Base-by-base conservation (phyloP, 345 rosid species). In the Mangifera indica region DNA sequence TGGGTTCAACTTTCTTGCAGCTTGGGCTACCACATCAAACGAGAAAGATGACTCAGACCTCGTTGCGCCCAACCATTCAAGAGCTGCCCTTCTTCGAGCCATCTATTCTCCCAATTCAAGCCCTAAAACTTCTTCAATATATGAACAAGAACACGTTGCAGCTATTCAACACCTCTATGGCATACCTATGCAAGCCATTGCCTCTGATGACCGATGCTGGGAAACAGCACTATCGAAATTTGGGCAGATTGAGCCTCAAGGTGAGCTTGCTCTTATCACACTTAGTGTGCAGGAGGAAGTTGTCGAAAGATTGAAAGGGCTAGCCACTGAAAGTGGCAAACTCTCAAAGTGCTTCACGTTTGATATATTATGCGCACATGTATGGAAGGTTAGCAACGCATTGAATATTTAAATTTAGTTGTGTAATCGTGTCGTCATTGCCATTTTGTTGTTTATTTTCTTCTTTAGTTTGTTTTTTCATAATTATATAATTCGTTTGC, bases 111-210 rank as follows among this genome's bases (percentile, higher is more conserved):
- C 70, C 1, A 66, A 48, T 58, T 60, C 77, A 51, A 67, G 77
- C 21, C 48, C 67, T 15, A 1, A 10, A 4, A 6, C 70, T 5
- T 7, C 74, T 69, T 76, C 79, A 32, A 76, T 76, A 55, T 76
- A 76, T 22, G 74, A 76, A 54, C 74, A 76, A 37, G 66, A 57
- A 21, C 79, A 70, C 34, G 25, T 76, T 46, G 56, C 70, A 14
- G 74, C 79, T 11, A 70, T 76, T 42, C 79, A 76, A 51, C 74
- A 76, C 51, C 74, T 75, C 40, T 69, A 70, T 24, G 46, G 74
- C 32, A 70, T 70, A 22, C 74, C 79, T 8, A 70, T 64, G 79
- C 71, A 70, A 57, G 79, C 71, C 29, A 60, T 69, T 59, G 74
- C 70, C 60, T 63, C 78, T 6, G 53, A 75, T 22, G 78, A 75